Evolutionary conservation across 169 alveolate genomes (phyloP).

Genomic region (Babesia ovis): DNA sequence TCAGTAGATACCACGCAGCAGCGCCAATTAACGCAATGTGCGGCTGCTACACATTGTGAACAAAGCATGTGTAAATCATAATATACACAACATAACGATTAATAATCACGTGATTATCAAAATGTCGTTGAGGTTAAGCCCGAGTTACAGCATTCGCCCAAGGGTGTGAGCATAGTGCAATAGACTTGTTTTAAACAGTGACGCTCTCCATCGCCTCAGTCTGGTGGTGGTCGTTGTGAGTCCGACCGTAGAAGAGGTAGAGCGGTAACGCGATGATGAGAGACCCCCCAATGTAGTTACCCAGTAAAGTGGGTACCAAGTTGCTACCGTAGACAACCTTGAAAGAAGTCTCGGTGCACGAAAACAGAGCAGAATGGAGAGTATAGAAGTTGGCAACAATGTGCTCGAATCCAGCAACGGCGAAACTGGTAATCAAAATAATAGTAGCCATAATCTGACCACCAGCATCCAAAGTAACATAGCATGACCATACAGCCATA

Average conservation of each 20-base stretch:
- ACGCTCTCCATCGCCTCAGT: too few relatives aligned
- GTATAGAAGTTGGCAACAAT: slow-evolving; percentile 76
- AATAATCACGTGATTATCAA: too few relatives aligned
- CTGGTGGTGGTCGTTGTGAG: too few relatives aligned
- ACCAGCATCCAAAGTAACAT: slow-evolving; percentile 62
- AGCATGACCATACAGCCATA: slow-evolving; percentile 73
- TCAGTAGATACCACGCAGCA: too few relatives aligned
- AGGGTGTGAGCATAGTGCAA: too few relatives aligned
- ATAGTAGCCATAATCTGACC: slow-evolving; percentile 35
- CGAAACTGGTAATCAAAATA: slow-evolving; percentile 71
- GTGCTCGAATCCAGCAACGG: slow-evolving; percentile 81
- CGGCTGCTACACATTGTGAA: too few relatives aligned
- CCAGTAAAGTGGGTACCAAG: slow-evolving; percentile 69
- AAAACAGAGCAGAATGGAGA: slow-evolving; percentile 70
- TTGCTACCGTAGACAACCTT: slow-evolving; percentile 56
- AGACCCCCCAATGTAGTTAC: slow-evolving; percentile 68
- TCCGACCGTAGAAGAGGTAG: slow-evolving; percentile 31
- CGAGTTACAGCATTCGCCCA: too few relatives aligned
- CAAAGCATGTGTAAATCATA: too few relatives aligned
- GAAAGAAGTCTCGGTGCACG: slow-evolving; percentile 43
- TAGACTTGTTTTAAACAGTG: too few relatives aligned
- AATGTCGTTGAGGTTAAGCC: too few relatives aligned
- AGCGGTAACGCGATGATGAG: slow-evolving; percentile 40
- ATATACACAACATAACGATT: too few relatives aligned
- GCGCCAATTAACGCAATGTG: too few relatives aligned